These are phyloP conservation scores for Exobasidium cylindrosporum DNA, from an alignment of 1,284 basidiomycete genomes.

Conservation along the genomic window DNA sequence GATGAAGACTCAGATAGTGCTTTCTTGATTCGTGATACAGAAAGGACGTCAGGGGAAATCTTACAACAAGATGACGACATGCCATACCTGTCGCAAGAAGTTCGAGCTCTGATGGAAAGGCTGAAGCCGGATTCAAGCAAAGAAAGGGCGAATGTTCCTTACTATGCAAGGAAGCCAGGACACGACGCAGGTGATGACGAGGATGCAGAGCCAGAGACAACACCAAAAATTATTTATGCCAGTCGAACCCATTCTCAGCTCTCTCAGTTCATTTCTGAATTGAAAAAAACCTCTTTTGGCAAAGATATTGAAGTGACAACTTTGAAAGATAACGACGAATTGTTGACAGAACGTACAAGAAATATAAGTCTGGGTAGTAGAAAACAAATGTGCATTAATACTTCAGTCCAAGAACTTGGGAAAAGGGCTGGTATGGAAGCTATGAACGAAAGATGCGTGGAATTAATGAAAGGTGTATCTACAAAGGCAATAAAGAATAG, in stretches of 20 bases:
- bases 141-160: not conserved
- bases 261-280: conserved; percentile 81
- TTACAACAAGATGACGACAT: conserved; percentile 37
- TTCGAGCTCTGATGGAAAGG: conserved; percentile 72
- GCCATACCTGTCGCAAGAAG: conserved; percentile 67
- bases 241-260: conserved; percentile 95
- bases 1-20: conserved; percentile 4
- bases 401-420: conserved; percentile 64
- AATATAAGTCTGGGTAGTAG: conserved; percentile 70
- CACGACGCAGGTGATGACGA: conserved; percentile 40
- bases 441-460: conserved; percentile 86
- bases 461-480: conserved; percentile 65
- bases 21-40: not conserved
- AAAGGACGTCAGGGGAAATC: no score
- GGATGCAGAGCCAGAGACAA: conserved; percentile 50
- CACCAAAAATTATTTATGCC: conserved; percentile 72
- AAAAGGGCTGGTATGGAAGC: conserved; percentile 63
- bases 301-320: conserved; percentile 31
- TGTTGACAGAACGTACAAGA: conserved; percentile 11
- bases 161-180: conserved; percentile 8
- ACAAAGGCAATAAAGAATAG: conserved; percentile 60
- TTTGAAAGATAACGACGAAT: conserved; percentile 5
- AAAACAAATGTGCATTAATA: conserved; percentile 89
- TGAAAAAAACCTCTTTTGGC: conserved; percentile 67
- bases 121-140: conserved; percentile 41